Evolutionary conservation across 768 basidiomycete genomes (phyloP), one percentile per base, ranked within the genome.

Genomic region (Clathrus columnatus): DNA sequence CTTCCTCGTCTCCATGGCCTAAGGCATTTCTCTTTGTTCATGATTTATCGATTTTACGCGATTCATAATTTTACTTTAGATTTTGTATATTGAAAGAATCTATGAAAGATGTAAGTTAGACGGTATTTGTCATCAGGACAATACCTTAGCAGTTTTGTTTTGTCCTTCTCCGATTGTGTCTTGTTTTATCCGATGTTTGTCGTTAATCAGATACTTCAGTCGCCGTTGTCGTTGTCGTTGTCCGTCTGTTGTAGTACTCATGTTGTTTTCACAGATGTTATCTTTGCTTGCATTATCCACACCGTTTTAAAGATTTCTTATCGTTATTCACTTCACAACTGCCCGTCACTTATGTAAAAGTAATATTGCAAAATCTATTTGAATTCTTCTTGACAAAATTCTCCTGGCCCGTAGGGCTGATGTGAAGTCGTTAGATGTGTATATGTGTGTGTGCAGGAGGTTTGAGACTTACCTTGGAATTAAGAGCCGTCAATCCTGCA

Each of bases 331-430:
- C 16, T 28, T 24, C 46, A 24, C 14, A 48, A 4, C 3, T 24
- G 14, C 20, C 23, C n/a, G 14, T n/a, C 2, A 14, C 7, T 11
- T 36, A 36, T 36, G n/a, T 36, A 36, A 36, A 36, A 14, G 11
- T 11, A 36, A 48, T 48, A 28, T 8, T 8, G 29, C 7, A 14
- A 61, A 51, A 50, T 75, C 73, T 84, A 90, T 62, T 78, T 75
- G 69, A 96, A 96, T 65, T 96, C 93, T 26, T 86, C 83, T 61
- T 70, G 72, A 69, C 93, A 96, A 65, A 83, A 83, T 67, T 93
- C 88, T 63, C 93, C 93, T 32, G 93, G 94, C 56, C 94, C 93
- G 62, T 91, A 93, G 28, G 93, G 94, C 90, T 96, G 57, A n/a
- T 47, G 49, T n/a, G 10, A 47, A 27, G 18, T 10, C 62, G 58